Percentiles rank a stretch among this genome's conserved stretches.
Conservation (phyloP, 805 yeast genomes). For the Saturnispora serradocipensis region DNA sequence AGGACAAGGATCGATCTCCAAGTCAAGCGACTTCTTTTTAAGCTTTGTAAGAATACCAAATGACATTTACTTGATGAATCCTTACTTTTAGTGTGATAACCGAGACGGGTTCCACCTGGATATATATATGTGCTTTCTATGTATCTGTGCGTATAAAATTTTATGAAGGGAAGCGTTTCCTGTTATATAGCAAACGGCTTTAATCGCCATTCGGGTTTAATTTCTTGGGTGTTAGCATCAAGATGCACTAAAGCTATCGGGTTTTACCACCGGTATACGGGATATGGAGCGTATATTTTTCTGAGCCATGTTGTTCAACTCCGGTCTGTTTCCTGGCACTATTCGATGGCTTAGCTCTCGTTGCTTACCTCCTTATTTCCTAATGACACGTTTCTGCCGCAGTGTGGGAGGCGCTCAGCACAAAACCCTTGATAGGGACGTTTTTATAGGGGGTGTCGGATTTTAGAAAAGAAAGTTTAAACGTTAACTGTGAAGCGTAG, state of each 20-base stretch:
- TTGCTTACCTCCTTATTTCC: not conserved
- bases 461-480: not conserved
- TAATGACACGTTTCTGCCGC: not conserved
- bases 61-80: not conserved
- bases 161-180: not conserved
- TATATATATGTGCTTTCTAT: not conserved
- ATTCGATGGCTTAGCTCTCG: not conserved
- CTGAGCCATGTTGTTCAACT: not conserved
- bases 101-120: not conserved
- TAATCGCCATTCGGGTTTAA: not conserved
- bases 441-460: not conserved
- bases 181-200: not conserved
- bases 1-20: not conserved
- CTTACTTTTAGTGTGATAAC: no score
- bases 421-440: not conserved
- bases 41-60: constrained; percentile 1
- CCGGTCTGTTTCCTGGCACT: not conserved
- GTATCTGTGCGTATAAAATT: not conserved
- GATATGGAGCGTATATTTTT: not conserved
- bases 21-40: not conserved
- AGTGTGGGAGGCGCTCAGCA: not conserved
- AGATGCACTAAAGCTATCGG: not conserved
- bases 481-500: not conserved
- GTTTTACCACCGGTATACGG: not conserved
- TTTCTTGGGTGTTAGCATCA: not conserved